phyloP scores from a whole-genome alignment of 73 alveolate species.

The Uronychia binucleata region DNA sequence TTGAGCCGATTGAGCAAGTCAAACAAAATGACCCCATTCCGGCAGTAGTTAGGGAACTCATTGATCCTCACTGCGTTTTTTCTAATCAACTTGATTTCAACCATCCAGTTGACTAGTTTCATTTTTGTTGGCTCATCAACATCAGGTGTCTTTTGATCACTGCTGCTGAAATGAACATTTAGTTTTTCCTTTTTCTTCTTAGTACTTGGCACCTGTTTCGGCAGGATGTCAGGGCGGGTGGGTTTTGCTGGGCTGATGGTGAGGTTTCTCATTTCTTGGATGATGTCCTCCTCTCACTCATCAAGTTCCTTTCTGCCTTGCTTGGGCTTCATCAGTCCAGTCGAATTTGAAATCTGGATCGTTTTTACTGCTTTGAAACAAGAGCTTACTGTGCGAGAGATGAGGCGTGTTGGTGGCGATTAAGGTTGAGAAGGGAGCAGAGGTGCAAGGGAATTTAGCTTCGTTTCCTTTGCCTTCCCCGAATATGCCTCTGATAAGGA shows the following conservation, averaged over 20 bases:
- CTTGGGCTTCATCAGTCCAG: too few species aligned
- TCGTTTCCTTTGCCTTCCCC: not conserved
- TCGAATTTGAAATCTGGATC: too few species aligned
- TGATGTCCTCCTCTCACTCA: constrained; percentile 26
- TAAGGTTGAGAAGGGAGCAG: not conserved
- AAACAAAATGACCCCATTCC: constrained; percentile 67
- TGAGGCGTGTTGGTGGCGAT: not conserved
- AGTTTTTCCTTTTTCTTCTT: not conserved
- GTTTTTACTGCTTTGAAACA: too few species aligned
- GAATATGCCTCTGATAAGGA: not conserved
- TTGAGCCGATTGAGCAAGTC: constrained; percentile 51
- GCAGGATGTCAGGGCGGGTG: too few species aligned
- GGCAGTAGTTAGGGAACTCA: constrained; percentile 61
- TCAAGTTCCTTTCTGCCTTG: not conserved
- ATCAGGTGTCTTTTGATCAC: too few species aligned
- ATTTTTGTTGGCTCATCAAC: constrained; percentile 38
- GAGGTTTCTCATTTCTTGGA: constrained; percentile 28
- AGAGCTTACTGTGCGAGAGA: not conserved
- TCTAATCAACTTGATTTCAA: constrained; percentile 39
- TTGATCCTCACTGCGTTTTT: constrained; percentile 20
- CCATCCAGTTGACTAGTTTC: constrained; percentile 56
- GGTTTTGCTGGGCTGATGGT: constrained; percentile 12
- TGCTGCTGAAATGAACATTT: too few species aligned
- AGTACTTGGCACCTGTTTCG: too few species aligned
- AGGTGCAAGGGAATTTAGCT: not conserved